phyloP scores from a whole-genome alignment of 2,329 filamentous ascomycete genomes.

The Phoma herbarum region DNA sequence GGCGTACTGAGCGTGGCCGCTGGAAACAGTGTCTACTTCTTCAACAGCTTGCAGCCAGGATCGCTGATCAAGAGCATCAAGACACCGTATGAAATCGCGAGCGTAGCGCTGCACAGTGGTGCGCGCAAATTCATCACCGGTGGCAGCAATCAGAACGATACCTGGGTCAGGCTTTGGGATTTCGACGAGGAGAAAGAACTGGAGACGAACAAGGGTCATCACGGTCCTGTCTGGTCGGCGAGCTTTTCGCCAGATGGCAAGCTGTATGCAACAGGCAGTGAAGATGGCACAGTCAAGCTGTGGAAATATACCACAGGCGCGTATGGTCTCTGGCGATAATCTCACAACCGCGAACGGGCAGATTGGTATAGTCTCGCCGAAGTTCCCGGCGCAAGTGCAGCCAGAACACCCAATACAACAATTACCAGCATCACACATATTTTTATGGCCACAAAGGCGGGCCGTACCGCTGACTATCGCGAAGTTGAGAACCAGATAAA shows the following conservation, averaged over 20 bases:
- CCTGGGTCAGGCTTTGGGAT: constrained; percentile 95
- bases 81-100: constrained; percentile 86
- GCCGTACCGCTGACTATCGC: not conserved
- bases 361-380: not conserved
- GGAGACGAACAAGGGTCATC: constrained; percentile 95
- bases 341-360: not conserved
- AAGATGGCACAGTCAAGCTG: constrained; percentile 97
- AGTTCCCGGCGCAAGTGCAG: not conserved
- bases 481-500: not conserved
- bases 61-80: constrained; percentile 78
- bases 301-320: constrained; percentile 73
- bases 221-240: constrained; percentile 96
- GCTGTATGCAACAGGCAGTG: constrained; percentile 93
- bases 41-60: constrained; percentile 76
- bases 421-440: not conserved
- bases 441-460: not conserved
- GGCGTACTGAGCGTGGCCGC: constrained; percentile 87
- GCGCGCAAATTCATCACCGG: constrained; percentile 88
- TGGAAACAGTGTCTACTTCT: constrained; percentile 94
- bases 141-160: constrained; percentile 78
- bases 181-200: constrained; percentile 85
- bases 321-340: constrained; percentile 71
- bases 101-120: constrained; percentile 84
- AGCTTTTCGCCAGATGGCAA: constrained; percentile 95
- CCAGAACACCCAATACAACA: constrained; percentile 11